Base-by-base conservation (phyloP, 2,329 filamentous ascomycete species). In the Domatiomyces globalis region DNA sequence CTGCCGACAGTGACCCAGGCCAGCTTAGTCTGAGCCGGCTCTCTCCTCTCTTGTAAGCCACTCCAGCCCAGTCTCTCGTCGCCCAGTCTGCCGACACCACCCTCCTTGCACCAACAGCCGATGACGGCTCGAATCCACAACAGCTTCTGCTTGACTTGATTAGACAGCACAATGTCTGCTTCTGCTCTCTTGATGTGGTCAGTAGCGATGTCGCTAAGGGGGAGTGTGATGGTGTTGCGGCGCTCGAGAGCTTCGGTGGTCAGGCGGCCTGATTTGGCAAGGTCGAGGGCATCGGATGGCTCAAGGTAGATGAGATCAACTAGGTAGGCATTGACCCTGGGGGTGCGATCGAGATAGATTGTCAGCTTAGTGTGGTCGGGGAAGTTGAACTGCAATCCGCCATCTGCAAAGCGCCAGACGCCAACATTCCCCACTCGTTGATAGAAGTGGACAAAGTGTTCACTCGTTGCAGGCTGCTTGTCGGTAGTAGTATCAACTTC, bases 291-390 rank as follows among this genome's bases (percentile, higher is more conserved):
- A 4, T 72, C 71, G 15, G 66, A 66, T 0, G 70, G 64, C 1
- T 71, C 71, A 4, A 75, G 65, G 50, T 73, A 71, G 54, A 73
- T 73, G 56, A 73, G 73, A 60, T 74, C 71, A 25, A 73, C 53
- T 45, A 56, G 45, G 43, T 55, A 58, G 64, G 66, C 12, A 66
- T 49, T 8, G 5, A 12, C 47, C 39, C 20, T 51, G 48, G 22
- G 47, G 49, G 27, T 53, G 51, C 48, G 56, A 51, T 42, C 45
- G 9, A 46, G 64, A 4, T 71, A 69, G 33, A 74, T 62, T n/a
- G 73, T 66, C 10, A 75, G 64, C 56, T 75, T 75, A 10, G 72
- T 75, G 54, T 75, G 72, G 51, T 75, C 72, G 2, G 72, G 72
- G 57, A 74, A 75, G 56, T 75, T 75, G 63, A 75, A 73, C 59